Evolutionary conservation across 805 yeast species (phyloP), one percentile per base, ranked within the genome.

Genomic region (Saccharomycopsis malanga): DNA sequence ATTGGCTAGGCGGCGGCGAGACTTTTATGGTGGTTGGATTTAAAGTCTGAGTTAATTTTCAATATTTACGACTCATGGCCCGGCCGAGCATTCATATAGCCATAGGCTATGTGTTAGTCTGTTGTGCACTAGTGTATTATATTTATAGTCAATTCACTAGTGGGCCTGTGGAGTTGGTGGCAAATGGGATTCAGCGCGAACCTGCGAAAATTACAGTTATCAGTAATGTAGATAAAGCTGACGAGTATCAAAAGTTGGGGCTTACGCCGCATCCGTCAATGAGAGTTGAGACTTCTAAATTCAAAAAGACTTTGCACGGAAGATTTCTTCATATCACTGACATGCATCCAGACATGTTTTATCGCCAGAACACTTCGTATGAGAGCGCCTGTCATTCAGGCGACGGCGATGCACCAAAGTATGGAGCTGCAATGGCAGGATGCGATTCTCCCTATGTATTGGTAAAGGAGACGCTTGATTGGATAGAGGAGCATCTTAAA

Each of bases 261-360:
- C 41, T 42, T 5, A 42, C 45, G 18, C 25, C 35, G 29, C 21
- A 42, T 22, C 37, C 45, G 15, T 21, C 24, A 34, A 17, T 42
- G 5, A 18, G 18, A 20, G 32, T 39, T 7, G 41, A 24, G 10
- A 7, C 25, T 10, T 18, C 41, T n/a, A 14, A 12, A 12, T 36
- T 24, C n/a, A 49, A 23, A 57, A 60, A 45, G 10, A 59, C 58
- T 2, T 57, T 82, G 12, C 84, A 81, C 56, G 96, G 96, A 0
- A 65, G 93, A 46, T 87, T 87, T 58, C 64, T 87, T n/a, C 95
- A 87, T 58, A 72, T 87, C 23, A 87, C 95, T 0, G 96, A 87
- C 60, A 69, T 87, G 52, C 96, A 87, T 58, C 95, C 95, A 0
- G 96, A 87, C 62, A 80, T 79, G 15, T 67, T 67, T 57, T 85